Conservation (phyloP, 1,284 basidiomycete species). For the Austroboletus niveus region DNA sequence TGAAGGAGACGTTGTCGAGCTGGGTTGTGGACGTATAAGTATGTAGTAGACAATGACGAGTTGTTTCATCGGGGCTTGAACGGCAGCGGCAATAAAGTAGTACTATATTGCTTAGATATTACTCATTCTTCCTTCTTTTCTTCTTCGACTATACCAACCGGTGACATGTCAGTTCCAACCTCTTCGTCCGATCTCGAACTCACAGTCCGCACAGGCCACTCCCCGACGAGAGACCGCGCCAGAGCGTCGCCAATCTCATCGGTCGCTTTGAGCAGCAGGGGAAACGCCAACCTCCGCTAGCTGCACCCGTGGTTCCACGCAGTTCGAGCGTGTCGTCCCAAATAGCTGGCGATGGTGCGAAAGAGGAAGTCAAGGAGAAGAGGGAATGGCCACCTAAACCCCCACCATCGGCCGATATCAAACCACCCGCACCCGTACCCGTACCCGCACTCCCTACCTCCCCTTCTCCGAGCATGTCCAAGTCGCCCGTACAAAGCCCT, state of each 20-base stretch:
- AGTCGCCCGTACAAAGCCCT: constrained; percentile 21
- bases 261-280: constrained; percentile 77
- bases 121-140: constrained; percentile 7
- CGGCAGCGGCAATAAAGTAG: constrained; percentile 27
- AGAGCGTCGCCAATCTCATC: constrained; percentile 80
- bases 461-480: constrained; percentile 30
- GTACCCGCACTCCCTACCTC: constrained; percentile 24
- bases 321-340: constrained; percentile 65
- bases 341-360: constrained; percentile 56
- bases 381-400: constrained; percentile 74
- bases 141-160: constrained; percentile 19
- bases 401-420: constrained; percentile 32
- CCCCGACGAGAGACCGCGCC: constrained; percentile 78
- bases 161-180: constrained; percentile 27
- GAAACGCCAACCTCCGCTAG: constrained; percentile 51
- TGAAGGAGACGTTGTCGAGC: constrained; percentile 17
- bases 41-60: background rate
- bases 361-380: constrained; percentile 64
- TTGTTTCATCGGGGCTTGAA: constrained; percentile 10
- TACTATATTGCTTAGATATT: constrained; percentile 3
- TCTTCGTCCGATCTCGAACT: constrained; percentile 10
- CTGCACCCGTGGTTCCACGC: constrained; percentile 42
- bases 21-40: constrained; percentile 20
- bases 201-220: constrained; percentile 53
- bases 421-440: constrained; percentile 12